Conservation (phyloP, 83 land plant species). For the Thuja plicata region DNA sequence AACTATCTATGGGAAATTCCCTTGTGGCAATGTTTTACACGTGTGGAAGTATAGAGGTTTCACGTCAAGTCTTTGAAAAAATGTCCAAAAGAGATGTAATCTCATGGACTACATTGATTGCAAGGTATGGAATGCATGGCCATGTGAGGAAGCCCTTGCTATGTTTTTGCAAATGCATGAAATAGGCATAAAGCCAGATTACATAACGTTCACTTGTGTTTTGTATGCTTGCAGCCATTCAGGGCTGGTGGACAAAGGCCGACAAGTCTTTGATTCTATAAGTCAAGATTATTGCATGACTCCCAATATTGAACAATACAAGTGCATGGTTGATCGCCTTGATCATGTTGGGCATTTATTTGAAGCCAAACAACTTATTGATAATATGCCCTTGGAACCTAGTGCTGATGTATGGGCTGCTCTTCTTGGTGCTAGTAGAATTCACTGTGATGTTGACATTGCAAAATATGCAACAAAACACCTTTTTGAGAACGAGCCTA, state of each 20-base stretch:
- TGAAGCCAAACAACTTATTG: slow-evolving; percentile 20
- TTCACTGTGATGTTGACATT: too few relatives aligned
- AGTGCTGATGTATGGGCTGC: too few relatives aligned
- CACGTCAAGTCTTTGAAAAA: too few relatives aligned
- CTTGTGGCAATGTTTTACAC: slow-evolving; percentile 41
- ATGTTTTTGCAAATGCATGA: slow-evolving; percentile 23
- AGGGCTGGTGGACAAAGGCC: slow-evolving; percentile 23
- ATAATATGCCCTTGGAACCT: too few relatives aligned
- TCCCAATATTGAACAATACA: slow-evolving; percentile 23
- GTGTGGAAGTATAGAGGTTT: too few relatives aligned
- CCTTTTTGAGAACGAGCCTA: too few relatives aligned
- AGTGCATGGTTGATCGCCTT: slow-evolving; percentile 26
- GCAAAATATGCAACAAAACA: too few relatives aligned
- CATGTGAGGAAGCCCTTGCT: slow-evolving; percentile 18
- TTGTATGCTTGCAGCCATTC: slow-evolving; percentile 22
- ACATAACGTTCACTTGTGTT: slow-evolving; percentile 17
- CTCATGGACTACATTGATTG: too few relatives aligned
- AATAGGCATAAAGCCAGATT: slow-evolving; percentile 9
- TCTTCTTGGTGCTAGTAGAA: too few relatives aligned
- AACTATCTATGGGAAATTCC: slow-evolving; percentile 36
- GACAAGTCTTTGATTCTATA: slow-evolving; percentile 13
- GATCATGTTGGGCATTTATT: slow-evolving; percentile 14
- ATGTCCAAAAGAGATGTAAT: too few relatives aligned
- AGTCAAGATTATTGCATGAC: slow-evolving; percentile 10
- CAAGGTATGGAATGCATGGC: slow-evolving; percentile 27